Evolutionary conservation across 352 stramenopile species (phyloP).

Genomic region (Pythium folliculosum): DNA sequence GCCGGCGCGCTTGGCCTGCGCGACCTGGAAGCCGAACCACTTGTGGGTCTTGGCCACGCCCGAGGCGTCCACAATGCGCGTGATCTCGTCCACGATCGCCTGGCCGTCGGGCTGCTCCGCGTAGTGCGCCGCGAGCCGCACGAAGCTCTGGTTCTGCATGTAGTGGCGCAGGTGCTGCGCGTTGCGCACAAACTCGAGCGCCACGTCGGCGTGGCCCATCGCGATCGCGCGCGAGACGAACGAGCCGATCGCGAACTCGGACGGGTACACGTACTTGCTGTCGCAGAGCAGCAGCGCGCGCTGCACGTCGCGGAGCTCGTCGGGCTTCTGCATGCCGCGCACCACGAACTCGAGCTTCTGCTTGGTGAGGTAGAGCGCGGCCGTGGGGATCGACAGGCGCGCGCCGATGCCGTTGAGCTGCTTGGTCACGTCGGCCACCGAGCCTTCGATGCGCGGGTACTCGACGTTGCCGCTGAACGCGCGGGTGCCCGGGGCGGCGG

Average conservation of each 20-base stretch:
- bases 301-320: conserved; percentile 72
- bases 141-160: conserved; percentile 76
- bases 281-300: conserved; percentile 77
- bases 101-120: conserved; percentile 47
- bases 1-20: conserved; percentile 57
- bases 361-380: conserved; percentile 76
- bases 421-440: conserved; percentile 68
- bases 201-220: conserved; percentile 51
- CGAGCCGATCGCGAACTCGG: conserved; percentile 54
- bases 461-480: conserved; percentile 83
- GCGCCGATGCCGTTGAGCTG: conserved; percentile 69
- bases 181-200: conserved; percentile 68
- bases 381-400: conserved; percentile 77
- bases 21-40: conserved; percentile 73
- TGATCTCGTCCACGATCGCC: conserved; percentile 61
- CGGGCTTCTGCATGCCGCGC: conserved; percentile 74
- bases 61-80: conserved; percentile 49
- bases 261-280: conserved; percentile 75
- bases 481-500: too few relatives aligned
- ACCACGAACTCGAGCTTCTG: conserved; percentile 86
- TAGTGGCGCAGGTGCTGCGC: conserved; percentile 78
- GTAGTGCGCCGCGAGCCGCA: conserved; percentile 74
- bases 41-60: conserved; percentile 61
- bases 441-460: conserved; percentile 80
- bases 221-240: conserved; percentile 75